Conservation (phyloP, 2,329 filamentous ascomycete genomes). For the Botryotinia convoluta region DNA sequence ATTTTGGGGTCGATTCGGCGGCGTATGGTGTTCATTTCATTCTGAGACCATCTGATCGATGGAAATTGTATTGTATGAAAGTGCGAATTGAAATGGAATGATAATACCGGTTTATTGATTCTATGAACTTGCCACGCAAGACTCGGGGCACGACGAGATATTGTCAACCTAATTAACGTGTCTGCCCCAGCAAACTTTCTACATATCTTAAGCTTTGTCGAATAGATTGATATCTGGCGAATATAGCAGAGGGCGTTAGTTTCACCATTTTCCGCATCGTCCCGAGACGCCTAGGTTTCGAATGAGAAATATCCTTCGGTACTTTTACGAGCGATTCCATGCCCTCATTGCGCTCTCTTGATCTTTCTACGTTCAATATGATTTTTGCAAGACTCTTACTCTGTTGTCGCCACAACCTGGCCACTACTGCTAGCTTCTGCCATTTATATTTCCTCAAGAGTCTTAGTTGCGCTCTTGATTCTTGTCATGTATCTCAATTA, state of each 20-base stretch:
- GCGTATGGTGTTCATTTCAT: constrained; percentile 29
- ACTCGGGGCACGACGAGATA: background rate
- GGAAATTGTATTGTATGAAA: constrained; percentile 12
- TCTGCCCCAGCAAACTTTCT: background rate
- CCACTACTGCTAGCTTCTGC: background rate
- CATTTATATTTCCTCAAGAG: background rate
- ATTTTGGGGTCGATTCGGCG: constrained; percentile 10
- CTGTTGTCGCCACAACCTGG: background rate
- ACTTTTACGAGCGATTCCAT: background rate
- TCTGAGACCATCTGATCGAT: background rate
- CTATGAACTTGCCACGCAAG: background rate
- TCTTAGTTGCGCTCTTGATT: background rate
- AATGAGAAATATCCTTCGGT: background rate
- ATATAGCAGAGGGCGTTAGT: too few species aligned
- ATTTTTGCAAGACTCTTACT: background rate
- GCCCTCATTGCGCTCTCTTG: background rate
- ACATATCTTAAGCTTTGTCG: background rate
- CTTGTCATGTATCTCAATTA: background rate
- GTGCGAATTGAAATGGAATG: constrained; percentile 6
- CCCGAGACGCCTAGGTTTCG: background rate
- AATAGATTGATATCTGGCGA: background rate
- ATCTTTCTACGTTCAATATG: too few species aligned
- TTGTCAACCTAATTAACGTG: background rate
- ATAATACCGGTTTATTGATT: background rate
- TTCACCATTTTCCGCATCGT: background rate